Percentiles rank a stretch among this genome's conserved stretches.
Evolutionary conservation across 2,329 filamentous ascomycete genomes (phyloP).

Genomic region (Paecilomyces variotii): DNA sequence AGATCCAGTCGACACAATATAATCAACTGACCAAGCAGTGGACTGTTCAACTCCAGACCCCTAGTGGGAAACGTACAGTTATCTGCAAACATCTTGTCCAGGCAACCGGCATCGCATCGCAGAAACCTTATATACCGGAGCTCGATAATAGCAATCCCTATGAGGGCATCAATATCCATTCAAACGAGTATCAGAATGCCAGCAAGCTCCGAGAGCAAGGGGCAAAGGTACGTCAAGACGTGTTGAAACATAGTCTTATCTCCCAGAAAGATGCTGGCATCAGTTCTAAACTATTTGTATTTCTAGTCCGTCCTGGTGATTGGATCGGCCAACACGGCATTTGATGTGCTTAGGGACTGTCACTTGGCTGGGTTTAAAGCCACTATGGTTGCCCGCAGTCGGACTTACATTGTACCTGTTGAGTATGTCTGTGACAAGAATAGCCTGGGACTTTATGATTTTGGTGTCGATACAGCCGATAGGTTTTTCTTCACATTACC

Average conservation of each 20-base stretch:
- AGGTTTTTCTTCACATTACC: neutral
- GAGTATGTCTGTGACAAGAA: conserved; percentile 14
- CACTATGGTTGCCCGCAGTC: conserved; percentile 39
- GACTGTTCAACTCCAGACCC: conserved; percentile 14
- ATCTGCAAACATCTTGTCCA: neutral
- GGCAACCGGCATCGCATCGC: neutral
- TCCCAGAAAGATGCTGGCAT: neutral
- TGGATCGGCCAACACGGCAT: conserved; percentile 40
- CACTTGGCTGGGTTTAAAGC: conserved; percentile 32
- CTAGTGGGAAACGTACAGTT: neutral
- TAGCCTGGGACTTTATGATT: conserved; percentile 19
- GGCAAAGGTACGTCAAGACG: neutral
- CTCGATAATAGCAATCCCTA: neutral
- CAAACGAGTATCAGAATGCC: neutral
- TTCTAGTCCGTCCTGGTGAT: conserved; percentile 35
- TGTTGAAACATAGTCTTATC: neutral
- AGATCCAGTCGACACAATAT: conserved; percentile 18
- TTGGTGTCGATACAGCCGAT: neutral
- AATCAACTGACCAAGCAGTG: conserved; percentile 14
- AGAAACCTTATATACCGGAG: neutral
- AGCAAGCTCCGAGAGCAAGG: neutral
- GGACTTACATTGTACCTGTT: conserved; percentile 24
- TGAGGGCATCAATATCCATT: neutral
- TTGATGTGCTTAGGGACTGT: conserved; percentile 43
- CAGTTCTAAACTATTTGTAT: neutral